Percentiles rank a stretch among this genome's conserved stretches.
Conservation (phyloP, 169 alveolate genomes). For the Plasmodium billcollinsi region DNA sequence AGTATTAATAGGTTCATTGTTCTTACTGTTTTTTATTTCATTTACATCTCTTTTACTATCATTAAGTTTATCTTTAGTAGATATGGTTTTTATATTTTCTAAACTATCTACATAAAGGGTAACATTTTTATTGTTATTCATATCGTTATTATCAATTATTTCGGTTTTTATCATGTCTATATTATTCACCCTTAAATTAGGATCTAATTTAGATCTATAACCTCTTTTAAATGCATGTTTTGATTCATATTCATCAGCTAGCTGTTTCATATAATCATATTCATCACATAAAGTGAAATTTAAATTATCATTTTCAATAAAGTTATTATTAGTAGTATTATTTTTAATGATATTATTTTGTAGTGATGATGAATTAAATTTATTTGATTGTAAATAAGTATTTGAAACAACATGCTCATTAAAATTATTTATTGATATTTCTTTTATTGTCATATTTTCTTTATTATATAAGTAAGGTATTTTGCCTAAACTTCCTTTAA, state of each 20-base stretch:
- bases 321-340: neutral
- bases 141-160: neutral
- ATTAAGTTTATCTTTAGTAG: too few species aligned
- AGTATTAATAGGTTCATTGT: neutral
- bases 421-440: constrained; percentile 44
- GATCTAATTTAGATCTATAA: neutral
- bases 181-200: neutral
- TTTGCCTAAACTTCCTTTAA: constrained; percentile 94
- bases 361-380: neutral
- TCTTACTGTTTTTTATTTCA: neutral
- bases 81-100: too few species aligned
- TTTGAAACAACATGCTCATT: constrained; percentile 24
- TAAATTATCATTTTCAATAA: neutral
- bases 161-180: neutral
- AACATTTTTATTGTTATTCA: neutral
- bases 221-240: constrained; percentile 29
- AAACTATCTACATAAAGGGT: neutral
- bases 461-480: constrained; percentile 78
- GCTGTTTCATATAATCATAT: constrained; percentile 66
- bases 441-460: constrained; percentile 78
- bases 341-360: neutral
- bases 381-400: neutral
- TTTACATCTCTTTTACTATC: too few species aligned
- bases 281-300: constrained; percentile 66
- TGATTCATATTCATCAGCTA: constrained; percentile 69